Evolutionary conservation across 2,329 filamentous ascomycete species (phyloP), one percentile per base, ranked within the genome.

Genomic region (Cercospora zeina): DNA sequence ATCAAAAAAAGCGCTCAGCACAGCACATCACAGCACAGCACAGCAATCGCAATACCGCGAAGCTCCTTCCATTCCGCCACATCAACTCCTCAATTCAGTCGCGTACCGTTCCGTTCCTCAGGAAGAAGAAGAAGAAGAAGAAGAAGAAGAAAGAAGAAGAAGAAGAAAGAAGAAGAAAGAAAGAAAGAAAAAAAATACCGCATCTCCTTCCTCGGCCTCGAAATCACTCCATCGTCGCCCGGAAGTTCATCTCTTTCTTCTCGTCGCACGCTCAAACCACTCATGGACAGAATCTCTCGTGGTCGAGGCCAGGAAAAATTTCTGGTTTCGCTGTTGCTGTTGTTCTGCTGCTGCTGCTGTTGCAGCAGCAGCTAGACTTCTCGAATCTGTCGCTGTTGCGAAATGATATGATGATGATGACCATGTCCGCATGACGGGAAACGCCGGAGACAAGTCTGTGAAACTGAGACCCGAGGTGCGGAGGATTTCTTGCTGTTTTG

Each of bases 151-250:
- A n/a, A n/a, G n/a, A n/a, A n/a, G n/a, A n/a, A n/a, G n/a, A n/a
- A n/a, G n/a, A n/a, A n/a, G n/a, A n/a, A n/a, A n/a, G n/a, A n/a
- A n/a, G n/a, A n/a, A n/a, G n/a, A n/a, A n/a, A n/a, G n/a, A n/a
- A n/a, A n/a, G n/a, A n/a, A n/a, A 36, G 8, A 62, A 36, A 65
- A 65, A 58, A 60, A 63, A 54, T 68, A 71, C 68, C 59, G 54
- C 60, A 66, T 64, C 30, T 61, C 66, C 59, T 63, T 70, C 62
- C 64, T 67, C 54, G 69, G 69, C 67, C 63, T 69, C 60, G 3
- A 6, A 6, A 69, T 66, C 39, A 49, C 62, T 62, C 36, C 60
- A 50, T 51, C 42, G 9, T 39, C 54, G 37, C 24, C 14, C 50
- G 55, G 45, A 51, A 61, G 49, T 27, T 27, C 24, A 3, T 27